Evolutionary conservation across 2,329 filamentous ascomycete genomes (phyloP).

Genomic region (Trichophyton simii): DNA sequence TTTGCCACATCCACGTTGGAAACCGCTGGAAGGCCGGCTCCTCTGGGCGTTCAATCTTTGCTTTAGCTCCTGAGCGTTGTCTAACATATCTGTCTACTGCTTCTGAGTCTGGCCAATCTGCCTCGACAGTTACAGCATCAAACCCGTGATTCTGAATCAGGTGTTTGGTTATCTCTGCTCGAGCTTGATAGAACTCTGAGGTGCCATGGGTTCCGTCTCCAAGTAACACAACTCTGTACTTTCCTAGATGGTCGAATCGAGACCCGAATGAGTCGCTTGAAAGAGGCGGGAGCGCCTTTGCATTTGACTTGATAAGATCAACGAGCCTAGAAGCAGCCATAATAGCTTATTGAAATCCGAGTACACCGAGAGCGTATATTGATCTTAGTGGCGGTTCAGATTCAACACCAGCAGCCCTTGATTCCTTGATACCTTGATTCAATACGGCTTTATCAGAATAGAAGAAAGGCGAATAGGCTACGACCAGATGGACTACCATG

Average conservation of each 20-base stretch:
- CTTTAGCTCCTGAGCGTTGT: slow-evolving; percentile 29
- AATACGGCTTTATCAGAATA: no score
- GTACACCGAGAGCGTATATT: not conserved
- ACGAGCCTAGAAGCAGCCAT: slow-evolving; percentile 20
- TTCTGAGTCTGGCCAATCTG: slow-evolving; percentile 44
- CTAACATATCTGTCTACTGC: slow-evolving; percentile 41
- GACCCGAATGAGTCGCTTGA: slow-evolving; percentile 26
- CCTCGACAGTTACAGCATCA: slow-evolving; percentile 40
- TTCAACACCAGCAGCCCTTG: no score
- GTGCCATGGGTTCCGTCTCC: slow-evolving; percentile 42
- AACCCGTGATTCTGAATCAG: slow-evolving; percentile 40
- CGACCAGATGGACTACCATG: not conserved
- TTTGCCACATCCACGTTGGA: slow-evolving; percentile 47
- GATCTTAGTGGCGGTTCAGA: no score
- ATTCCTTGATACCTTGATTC: no score
- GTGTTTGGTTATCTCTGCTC: slow-evolving; percentile 40
- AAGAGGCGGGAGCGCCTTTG: slow-evolving; percentile 28
- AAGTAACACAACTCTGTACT: slow-evolving; percentile 32
- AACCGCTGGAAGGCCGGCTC: slow-evolving; percentile 38
- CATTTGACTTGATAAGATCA: slow-evolving; percentile 24
- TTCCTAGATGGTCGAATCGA: slow-evolving; percentile 31
- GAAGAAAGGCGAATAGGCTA: not conserved
- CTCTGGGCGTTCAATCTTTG: slow-evolving; percentile 19
- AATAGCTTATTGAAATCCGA: not conserved
- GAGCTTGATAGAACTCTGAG: slow-evolving; percentile 43